Percentiles rank a stretch among this genome's conserved stretches.
These are phyloP conservation scores for Cladosporium sp. DNA, from an alignment of 2,329 filamentous ascomycete genomes.

Conservation along the genomic window DNA sequence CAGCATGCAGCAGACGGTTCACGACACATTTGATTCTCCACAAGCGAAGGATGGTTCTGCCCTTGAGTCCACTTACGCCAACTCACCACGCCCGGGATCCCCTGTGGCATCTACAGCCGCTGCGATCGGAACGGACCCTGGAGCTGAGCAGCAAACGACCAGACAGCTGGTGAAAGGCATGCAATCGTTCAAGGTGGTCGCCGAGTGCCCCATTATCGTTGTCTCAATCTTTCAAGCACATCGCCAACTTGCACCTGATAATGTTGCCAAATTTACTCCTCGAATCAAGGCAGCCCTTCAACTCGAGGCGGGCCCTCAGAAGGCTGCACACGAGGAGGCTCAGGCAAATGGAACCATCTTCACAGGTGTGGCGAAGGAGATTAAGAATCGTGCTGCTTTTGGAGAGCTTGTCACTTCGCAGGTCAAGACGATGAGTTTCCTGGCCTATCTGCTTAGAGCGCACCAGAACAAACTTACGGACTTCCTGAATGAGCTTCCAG, in stretches of 20 bases:
- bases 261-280: conserved; percentile 89
- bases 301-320: conserved; percentile 87
- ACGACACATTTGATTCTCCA: conserved; percentile 85
- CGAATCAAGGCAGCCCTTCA: conserved; percentile 86
- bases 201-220: conserved; percentile 97
- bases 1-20: conserved; percentile 90
- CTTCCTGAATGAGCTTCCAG: conserved; percentile 78
- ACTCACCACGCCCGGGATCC: conserved; percentile 85
- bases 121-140: conserved; percentile 59
- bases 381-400: conserved; percentile 90
- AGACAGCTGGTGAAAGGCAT: conserved; percentile 85
- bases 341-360: conserved; percentile 76
- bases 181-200: conserved; percentile 98
- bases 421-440: conserved; percentile 98
- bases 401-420: conserved; percentile 97
- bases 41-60: conserved; percentile 55
- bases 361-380: conserved; percentile 86
- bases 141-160: conserved; percentile 69
- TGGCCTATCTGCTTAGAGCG: conserved; percentile 86
- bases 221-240: conserved; percentile 98
- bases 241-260: conserved; percentile 69
- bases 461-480: conserved; percentile 84
- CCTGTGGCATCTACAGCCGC: conserved; percentile 71
- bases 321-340: conserved; percentile 84
- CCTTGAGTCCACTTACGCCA: conserved; percentile 50